Evolutionary conservation across 2,329 filamentous ascomycete species (phyloP).

Genomic region (Hortaea werneckii): DNA sequence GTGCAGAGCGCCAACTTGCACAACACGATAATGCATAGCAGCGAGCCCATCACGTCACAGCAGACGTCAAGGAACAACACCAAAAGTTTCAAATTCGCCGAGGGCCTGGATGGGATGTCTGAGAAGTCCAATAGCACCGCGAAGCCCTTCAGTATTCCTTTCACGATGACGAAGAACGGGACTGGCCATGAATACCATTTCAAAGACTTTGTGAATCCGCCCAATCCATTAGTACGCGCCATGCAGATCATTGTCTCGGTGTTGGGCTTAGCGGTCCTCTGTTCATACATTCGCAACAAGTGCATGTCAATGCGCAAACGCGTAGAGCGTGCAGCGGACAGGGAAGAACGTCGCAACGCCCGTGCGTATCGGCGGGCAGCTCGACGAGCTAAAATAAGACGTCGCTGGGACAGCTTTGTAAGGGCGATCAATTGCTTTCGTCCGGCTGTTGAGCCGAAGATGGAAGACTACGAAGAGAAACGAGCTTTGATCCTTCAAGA

Average conservation of each 20-base stretch:
- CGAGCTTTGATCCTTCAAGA: constrained; percentile 35
- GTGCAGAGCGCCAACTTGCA: constrained; percentile 11
- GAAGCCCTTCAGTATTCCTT: constrained; percentile 1
- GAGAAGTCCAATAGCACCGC: not conserved
- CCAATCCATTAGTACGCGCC: constrained; percentile 28
- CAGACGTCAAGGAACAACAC: constrained; percentile 4
- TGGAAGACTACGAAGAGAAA: constrained; percentile 43
- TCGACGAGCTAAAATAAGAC: constrained; percentile 39
- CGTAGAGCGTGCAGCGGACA: constrained; percentile 43
- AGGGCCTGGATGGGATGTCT: not conserved
- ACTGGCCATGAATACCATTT: constrained; percentile 7
- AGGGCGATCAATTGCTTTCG: constrained; percentile 20
- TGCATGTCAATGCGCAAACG: constrained; percentile 41
- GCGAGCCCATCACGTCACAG: constrained; percentile 4
- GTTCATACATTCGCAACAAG: constrained; percentile 36
- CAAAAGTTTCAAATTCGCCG: not conserved
- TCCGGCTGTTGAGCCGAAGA: constrained; percentile 22
- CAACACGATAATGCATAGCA: constrained; percentile 11
- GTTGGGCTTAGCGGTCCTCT: constrained; percentile 35
- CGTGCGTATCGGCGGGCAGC: constrained; percentile 45
- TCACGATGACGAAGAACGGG: constrained; percentile 7
- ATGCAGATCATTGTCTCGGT: constrained; percentile 35
- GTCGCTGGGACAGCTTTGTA: constrained; percentile 36
- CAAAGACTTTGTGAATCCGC: constrained; percentile 14
- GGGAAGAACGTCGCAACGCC: constrained; percentile 44